These are phyloP conservation scores for Xylogone sp. DNA, from an alignment of 2,329 filamentous ascomycete genomes.

Conservation along the genomic window DNA sequence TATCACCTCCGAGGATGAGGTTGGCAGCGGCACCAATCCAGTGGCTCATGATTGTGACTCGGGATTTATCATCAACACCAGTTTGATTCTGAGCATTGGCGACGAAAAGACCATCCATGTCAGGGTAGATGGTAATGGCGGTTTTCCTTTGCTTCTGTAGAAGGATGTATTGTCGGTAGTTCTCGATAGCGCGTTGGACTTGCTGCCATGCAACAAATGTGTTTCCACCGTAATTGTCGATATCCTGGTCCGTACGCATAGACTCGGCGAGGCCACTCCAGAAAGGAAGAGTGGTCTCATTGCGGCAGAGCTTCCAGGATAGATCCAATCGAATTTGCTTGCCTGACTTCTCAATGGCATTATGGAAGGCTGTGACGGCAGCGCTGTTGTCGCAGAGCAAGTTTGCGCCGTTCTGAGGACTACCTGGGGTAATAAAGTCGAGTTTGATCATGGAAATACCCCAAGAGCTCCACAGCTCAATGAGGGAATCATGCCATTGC, in stretches of 20 bases:
- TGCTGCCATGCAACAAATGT: conserved; percentile 20
- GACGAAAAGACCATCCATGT: conserved; percentile 26
- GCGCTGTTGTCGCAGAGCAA: conserved; percentile 18
- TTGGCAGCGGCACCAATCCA: conserved; percentile 28
- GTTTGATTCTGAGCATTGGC: conserved; percentile 20
- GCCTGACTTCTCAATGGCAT: conserved; percentile 22
- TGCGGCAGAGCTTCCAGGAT: conserved; percentile 24
- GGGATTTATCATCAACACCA: conserved; percentile 21
- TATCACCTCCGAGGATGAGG: conserved; percentile 24
- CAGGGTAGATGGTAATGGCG: conserved; percentile 20
- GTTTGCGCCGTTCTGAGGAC: conserved; percentile 15
- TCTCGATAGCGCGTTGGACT: conserved; percentile 26
- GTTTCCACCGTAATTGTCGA: conserved; percentile 19
- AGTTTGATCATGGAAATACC: conserved; percentile 27
- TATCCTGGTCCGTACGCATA: conserved; percentile 24
- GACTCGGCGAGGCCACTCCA: conserved; percentile 24
- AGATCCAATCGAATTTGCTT: conserved; percentile 24
- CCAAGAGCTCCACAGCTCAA: conserved; percentile 23
- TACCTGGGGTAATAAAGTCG: conserved; percentile 25
- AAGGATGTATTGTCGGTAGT: conserved; percentile 25
- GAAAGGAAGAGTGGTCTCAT: conserved; percentile 17
- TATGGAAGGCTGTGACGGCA: conserved; percentile 20
- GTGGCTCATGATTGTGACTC: conserved; percentile 24
- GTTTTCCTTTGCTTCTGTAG: conserved; percentile 12
- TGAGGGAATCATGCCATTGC: conserved; percentile 24